A percentile compares a stretch with the other conserved stretches of the same genome.
Evolutionary conservation across 2,329 filamentous ascomycete genomes (phyloP).

Genomic region (Colletotrichum coccodes): DNA sequence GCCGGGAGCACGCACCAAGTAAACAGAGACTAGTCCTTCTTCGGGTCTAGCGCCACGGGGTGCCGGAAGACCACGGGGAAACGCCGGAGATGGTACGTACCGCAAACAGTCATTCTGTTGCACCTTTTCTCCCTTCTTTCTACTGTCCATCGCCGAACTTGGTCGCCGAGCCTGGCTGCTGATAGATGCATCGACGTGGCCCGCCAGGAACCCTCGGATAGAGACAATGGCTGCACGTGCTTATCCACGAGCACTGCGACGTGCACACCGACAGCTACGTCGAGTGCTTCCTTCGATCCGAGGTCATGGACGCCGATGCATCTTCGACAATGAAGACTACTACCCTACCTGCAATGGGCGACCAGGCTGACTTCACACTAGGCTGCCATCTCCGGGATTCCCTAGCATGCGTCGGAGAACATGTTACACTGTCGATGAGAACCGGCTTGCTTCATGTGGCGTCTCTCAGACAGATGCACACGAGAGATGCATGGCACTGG

Average conservation of each 20-base stretch:
- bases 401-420: constrained; percentile 15
- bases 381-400: neutral
- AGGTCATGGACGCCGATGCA: neutral
- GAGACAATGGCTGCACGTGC: constrained; percentile 10
- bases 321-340: neutral
- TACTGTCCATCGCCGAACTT: neutral
- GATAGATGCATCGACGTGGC: neutral
- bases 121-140: neutral
- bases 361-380: neutral
- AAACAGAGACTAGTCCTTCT: neutral
- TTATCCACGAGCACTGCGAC: neutral
- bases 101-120: neutral
- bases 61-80: constrained; percentile 28
- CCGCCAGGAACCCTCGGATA: neutral
- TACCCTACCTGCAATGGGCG: neutral
- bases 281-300: constrained; percentile 6
- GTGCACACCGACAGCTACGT: neutral
- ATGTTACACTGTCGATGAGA: constrained; percentile 4
- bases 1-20: neutral
- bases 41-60: constrained; percentile 9
- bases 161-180: neutral
- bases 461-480: neutral
- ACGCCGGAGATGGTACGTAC: constrained; percentile 28
- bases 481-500: neutral
- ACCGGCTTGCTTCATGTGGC: constrained; percentile 8